phyloP scores from a whole-genome alignment of 2,329 filamentous ascomycete species.

The Cladosporium halotolerans region DNA sequence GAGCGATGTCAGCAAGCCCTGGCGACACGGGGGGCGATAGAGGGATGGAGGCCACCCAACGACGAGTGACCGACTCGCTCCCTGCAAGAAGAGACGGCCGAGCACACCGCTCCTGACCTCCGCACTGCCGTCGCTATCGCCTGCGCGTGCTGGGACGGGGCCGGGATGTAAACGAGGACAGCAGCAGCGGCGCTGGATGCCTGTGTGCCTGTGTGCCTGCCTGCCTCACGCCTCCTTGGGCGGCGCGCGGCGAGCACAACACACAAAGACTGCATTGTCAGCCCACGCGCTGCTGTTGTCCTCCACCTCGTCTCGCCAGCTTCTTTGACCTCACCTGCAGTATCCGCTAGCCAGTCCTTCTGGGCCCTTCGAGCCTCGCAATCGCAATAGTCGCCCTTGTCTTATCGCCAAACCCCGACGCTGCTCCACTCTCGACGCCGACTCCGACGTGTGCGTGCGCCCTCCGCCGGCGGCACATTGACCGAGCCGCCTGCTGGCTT shows the following conservation, averaged over 20 bases:
- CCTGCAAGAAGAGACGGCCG: background rate
- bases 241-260: background rate
- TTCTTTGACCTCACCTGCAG: background rate
- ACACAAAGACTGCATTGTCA: conserved; percentile 8
- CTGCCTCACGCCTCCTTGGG: background rate
- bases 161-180: too few relatives aligned
- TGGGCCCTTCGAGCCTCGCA: background rate
- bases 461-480: too few relatives aligned
- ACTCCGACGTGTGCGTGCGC: too few relatives aligned
- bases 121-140: background rate
- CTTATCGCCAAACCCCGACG: too few relatives aligned
- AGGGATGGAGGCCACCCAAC: background rate
- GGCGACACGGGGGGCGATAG: background rate
- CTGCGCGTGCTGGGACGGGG: too few relatives aligned
- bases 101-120: background rate
- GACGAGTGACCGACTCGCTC: background rate
- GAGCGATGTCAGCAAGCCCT: too few relatives aligned
- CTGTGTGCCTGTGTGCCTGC: background rate
- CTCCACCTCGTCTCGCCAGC: background rate
- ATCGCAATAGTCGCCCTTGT: too few relatives aligned
- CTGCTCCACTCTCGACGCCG: too few relatives aligned
- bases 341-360: background rate
- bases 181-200: background rate
- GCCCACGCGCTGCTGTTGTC: background rate
- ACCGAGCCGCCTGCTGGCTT: too few relatives aligned